phyloP scores from a whole-genome alignment of 257 asterid species.

The Fraxinus excelsior region DNA sequence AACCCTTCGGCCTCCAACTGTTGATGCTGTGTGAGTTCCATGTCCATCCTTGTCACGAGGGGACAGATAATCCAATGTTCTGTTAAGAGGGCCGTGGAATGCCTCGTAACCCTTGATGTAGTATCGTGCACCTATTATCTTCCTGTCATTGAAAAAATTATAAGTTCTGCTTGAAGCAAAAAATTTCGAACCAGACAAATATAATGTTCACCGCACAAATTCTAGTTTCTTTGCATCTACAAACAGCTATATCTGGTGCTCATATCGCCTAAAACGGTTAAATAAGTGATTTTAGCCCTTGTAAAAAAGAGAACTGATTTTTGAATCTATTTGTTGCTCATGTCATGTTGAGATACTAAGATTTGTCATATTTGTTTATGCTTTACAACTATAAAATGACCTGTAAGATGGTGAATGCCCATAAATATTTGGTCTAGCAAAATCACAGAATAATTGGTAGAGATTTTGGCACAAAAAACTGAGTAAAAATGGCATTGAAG shows the following conservation, averaged over 20 bases:
- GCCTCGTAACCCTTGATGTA: conserved; percentile 75
- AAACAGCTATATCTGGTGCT: too few relatives aligned
- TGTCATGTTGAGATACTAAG: too few relatives aligned
- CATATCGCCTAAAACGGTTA: neutral
- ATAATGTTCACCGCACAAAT: too few relatives aligned
- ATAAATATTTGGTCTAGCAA: neutral
- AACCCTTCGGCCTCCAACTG: conserved; percentile 59
- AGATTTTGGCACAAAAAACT: neutral
- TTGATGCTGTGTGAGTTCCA: conserved; percentile 92
- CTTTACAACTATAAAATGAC: too few relatives aligned
- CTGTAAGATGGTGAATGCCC: too few relatives aligned
- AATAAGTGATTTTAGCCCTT: neutral
- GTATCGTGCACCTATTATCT: conserved; percentile 82
- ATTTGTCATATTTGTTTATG: too few relatives aligned
- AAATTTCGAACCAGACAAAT: too few relatives aligned
- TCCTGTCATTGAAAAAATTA: conserved; percentile 42
- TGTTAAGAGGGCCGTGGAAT: conserved; percentile 62
- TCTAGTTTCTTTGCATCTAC: too few relatives aligned
- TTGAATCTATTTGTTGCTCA: too few relatives aligned
- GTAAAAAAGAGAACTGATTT: conserved; percentile 14
- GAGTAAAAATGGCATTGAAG: neutral
- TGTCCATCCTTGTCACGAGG: conserved; percentile 96
- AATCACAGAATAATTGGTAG: neutral
- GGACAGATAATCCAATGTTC: conserved; percentile 59
- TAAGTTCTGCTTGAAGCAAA: neutral